A percentile compares a stretch with the other conserved stretches of the same genome.
Conservation (phyloP, 768 basidiomycete genomes). For the Kwoniella europaea region DNA sequence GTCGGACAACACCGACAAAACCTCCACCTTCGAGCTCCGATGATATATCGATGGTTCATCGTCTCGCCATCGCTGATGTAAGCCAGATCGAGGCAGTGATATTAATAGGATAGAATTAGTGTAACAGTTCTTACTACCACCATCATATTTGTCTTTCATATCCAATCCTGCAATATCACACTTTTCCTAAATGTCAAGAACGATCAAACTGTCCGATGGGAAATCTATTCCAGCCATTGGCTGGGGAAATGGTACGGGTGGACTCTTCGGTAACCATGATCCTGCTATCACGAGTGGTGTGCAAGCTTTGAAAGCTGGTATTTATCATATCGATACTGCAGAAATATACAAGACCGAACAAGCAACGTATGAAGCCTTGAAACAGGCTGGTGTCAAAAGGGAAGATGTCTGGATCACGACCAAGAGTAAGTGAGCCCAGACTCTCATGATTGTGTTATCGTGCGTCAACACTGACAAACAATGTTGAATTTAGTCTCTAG, state of each 20-base stretch:
- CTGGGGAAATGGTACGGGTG: slow-evolving; percentile 51
- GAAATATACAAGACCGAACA: slow-evolving; percentile 49
- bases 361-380: slow-evolving; percentile 35
- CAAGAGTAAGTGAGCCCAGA: slow-evolving; percentile 36
- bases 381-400: slow-evolving; percentile 24
- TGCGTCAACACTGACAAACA: neutral
- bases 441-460: too few relatives aligned
- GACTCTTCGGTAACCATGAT: slow-evolving; percentile 28
- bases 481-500: slow-evolving; percentile 9
- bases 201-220: slow-evolving; percentile 51
- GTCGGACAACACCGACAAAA: neutral
- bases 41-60: neutral
- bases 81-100: too few relatives aligned
- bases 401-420: slow-evolving; percentile 45
- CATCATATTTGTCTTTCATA: too few relatives aligned
- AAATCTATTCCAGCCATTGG: slow-evolving; percentile 51
- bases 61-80: neutral
- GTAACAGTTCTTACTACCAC: too few relatives aligned
- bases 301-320: slow-evolving; percentile 46
- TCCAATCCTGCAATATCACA: too few relatives aligned
- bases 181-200: slow-evolving; percentile 43
- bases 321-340: slow-evolving; percentile 53
- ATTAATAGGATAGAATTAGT: too few relatives aligned
- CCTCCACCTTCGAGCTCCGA: neutral
- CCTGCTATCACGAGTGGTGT: slow-evolving; percentile 27